Evolutionary conservation across 345 rosid genomes (phyloP).

Genomic region (Sonneratia alba): DNA sequence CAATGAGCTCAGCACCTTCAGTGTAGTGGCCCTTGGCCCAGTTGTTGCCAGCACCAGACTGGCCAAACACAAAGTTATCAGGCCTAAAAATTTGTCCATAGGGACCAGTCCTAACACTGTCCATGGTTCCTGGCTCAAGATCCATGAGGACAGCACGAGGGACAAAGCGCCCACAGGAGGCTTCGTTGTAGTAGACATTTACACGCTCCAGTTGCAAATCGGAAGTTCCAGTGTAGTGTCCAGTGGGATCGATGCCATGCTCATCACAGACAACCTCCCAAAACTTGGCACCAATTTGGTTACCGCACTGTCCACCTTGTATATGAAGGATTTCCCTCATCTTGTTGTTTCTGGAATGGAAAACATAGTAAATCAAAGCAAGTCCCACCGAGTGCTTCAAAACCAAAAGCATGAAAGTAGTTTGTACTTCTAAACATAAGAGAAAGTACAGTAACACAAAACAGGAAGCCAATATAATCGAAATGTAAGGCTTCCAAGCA

Average conservation of each 20-base stretch:
- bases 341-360: background rate
- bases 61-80: constrained; percentile 2
- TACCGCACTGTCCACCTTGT: constrained; percentile 3
- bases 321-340: background rate
- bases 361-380: background rate
- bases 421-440: no score
- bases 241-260: constrained; percentile 6
- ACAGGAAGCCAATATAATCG: no score
- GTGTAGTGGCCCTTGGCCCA: constrained; percentile 7
- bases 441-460: no score
- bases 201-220: constrained; percentile 5
- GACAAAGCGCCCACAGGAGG: constrained; percentile 1
- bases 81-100: constrained; percentile 4
- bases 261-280: constrained; percentile 4
- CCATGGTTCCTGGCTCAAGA: constrained; percentile 4
- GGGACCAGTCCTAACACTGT: constrained; percentile 4
- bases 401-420: no score
- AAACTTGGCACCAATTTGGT: constrained; percentile 2
- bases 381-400: background rate
- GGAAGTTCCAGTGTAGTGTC: background rate
- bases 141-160: constrained; percentile 6
- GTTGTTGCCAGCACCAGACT: constrained; percentile 4
- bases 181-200: constrained; percentile 3
- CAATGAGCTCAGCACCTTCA: constrained; percentile 3
- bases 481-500: no score